A percentile compares a stretch with the other conserved stretches of the same genome.
Conservation (phyloP, 202 grass and related monocot genomes). For the Elaeis oleifera region DNA sequence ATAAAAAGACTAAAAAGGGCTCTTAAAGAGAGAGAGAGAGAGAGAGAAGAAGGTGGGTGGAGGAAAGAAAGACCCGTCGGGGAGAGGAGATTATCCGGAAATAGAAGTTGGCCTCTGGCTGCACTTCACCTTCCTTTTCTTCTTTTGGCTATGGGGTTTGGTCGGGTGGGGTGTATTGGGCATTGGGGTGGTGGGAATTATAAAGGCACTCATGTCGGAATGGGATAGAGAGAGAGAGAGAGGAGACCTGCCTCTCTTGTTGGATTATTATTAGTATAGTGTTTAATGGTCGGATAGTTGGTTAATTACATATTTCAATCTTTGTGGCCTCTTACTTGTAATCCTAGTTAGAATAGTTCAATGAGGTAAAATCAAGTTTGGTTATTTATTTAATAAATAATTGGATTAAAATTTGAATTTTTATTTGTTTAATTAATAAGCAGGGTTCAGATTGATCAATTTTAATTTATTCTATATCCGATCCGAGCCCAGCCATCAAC, state of each 20-base stretch:
- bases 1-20: neutral
- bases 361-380: too few relatives aligned
- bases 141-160: constrained; percentile 10
- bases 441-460: too few relatives aligned
- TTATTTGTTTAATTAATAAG: too few relatives aligned
- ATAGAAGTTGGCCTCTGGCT: constrained; percentile 21
- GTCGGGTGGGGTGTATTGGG: constrained; percentile 22
- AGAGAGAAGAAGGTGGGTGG: neutral
- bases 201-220: neutral
- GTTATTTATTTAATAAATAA: too few relatives aligned
- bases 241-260: neutral
- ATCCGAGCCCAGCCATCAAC: too few relatives aligned
- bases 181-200: constrained; percentile 11
- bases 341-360: constrained; percentile 15
- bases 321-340: constrained; percentile 34
- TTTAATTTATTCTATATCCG: too few relatives aligned
- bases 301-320: constrained; percentile 9
- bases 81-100: constrained; percentile 12
- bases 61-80: neutral
- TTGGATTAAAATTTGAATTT: too few relatives aligned
- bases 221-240: neutral
- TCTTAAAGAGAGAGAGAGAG: constrained; percentile 3
- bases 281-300: too few relatives aligned
- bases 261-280: neutral
- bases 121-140: neutral